phyloP scores from a whole-genome alignment of 441 rosid genomes.

The Codiaeum variegatum region DNA sequence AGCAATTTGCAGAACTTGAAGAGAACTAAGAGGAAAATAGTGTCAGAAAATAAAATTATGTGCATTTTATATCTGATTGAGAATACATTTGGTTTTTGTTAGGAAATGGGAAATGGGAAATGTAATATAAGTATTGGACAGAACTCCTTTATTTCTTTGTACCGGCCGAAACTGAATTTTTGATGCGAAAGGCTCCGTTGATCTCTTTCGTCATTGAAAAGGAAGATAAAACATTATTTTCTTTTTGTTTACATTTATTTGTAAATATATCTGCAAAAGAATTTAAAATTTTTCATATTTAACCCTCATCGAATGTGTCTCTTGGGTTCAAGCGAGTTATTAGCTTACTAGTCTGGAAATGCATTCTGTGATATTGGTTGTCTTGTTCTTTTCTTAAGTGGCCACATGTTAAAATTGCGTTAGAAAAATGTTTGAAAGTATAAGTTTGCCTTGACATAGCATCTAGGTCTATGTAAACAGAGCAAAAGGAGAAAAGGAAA shows the following conservation, averaged over 20 bases:
- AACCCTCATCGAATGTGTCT: not conserved
- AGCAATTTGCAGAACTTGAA: not conserved
- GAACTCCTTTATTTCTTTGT: not conserved
- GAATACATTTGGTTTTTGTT: not conserved
- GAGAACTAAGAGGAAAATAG: not conserved
- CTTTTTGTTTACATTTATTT: not conserved
- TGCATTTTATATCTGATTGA: not conserved
- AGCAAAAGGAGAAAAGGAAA: not conserved
- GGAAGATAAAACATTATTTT: not conserved
- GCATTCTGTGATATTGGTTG: not conserved
- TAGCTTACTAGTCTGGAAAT: not conserved
- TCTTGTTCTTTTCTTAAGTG: not conserved
- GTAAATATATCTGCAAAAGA: not conserved
- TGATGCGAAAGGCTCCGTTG: not conserved
- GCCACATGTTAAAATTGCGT: not conserved
- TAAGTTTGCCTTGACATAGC: not conserved
- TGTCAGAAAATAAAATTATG: not conserved
- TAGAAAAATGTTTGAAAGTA: not conserved
- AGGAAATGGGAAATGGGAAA: not conserved
- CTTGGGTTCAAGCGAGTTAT: not conserved
- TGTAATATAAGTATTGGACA: not conserved
- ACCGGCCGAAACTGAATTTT: no score
- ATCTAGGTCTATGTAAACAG: not conserved
- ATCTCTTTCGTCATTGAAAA: not conserved
- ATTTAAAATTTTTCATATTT: not conserved